Base-by-base conservation (phyloP, 1,139 yeast genomes). In the Magnusiomyces sp. region DNA sequence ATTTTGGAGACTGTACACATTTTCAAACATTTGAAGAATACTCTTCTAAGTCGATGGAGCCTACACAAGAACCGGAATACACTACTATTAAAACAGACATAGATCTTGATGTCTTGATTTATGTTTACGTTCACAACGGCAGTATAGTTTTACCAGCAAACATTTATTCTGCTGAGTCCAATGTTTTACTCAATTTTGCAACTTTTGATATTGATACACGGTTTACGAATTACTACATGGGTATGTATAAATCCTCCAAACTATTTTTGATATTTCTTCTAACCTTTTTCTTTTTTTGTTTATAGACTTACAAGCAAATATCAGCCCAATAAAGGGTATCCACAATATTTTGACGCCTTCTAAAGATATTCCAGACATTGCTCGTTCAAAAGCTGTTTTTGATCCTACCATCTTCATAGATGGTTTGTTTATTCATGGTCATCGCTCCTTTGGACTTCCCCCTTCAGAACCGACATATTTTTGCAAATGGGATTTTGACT, bases 361-460 rank as follows among this genome's bases (percentile, higher is more conserved):
- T 2, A 55, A 52, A 2, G 49, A 57, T 2, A 52, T 64, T 11
- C 51, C 60, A 2, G 67, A 64, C 11, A 50, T 61, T 27, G 63
- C 63, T 1, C 43, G 49, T 16, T 19, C 16, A 23, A 43, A 36
- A 29, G 37, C 36, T 11, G 40, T 43, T n/a, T 40, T 43, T 31
- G 57, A 59, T 2, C 72, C 78, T 2, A 77, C 79, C 36, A 58
- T 86, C 13, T 65, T 69, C 11, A 74, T 86, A 46, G 85, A 81
- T 58, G 88, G 89, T 0, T 62, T 89, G 23, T 62, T 74, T 4
- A 73, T 86, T 14, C 95, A 85, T 65, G 92, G 95, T 1, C 95
- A 90, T 63, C 74, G 97, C 61, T 79, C 89, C 81, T 88, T 89
- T 71, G 97, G 98, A 0, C 65, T 88, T 1, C 96, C 96, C 0